These are phyloP conservation scores for Fraxinus albicans DNA, from an alignment of 305 asterid genomes.

Conservation along the genomic window DNA sequence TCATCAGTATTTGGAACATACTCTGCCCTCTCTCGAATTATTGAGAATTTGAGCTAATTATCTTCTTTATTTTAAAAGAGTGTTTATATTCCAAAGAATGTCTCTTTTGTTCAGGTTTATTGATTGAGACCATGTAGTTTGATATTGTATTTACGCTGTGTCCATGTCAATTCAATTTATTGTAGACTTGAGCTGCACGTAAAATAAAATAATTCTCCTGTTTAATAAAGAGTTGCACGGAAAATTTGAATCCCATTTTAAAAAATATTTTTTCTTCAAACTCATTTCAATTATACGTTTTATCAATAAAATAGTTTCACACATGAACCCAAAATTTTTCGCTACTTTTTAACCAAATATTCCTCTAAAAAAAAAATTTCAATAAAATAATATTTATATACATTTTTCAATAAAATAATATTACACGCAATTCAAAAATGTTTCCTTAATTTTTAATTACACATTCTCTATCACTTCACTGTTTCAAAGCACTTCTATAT, in stretches of 20 bases:
- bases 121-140: neutral
- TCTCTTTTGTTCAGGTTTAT: neutral
- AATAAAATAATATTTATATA: too few species aligned
- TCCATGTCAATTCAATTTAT: neutral
- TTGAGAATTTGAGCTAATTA: constrained; percentile 47
- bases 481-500: neutral
- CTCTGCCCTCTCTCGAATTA: constrained; percentile 67
- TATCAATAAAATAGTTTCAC: neutral
- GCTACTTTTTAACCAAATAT: too few species aligned
- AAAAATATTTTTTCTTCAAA: neutral
- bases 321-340: too few species aligned
- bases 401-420: too few species aligned
- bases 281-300: too few species aligned
- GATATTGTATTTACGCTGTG: neutral
- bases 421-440: too few species aligned
- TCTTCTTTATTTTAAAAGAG: neutral
- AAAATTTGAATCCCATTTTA: neutral
- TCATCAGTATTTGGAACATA: constrained; percentile 69
- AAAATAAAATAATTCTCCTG: neutral
- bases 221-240: neutral
- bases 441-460: too few species aligned
- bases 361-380: too few species aligned
- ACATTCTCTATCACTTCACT: too few species aligned
- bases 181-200: neutral
- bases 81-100: neutral